These are phyloP conservation scores for Scleromitrula shiraiana DNA, from an alignment of 2,329 filamentous ascomycete species.

Conservation along the genomic window DNA sequence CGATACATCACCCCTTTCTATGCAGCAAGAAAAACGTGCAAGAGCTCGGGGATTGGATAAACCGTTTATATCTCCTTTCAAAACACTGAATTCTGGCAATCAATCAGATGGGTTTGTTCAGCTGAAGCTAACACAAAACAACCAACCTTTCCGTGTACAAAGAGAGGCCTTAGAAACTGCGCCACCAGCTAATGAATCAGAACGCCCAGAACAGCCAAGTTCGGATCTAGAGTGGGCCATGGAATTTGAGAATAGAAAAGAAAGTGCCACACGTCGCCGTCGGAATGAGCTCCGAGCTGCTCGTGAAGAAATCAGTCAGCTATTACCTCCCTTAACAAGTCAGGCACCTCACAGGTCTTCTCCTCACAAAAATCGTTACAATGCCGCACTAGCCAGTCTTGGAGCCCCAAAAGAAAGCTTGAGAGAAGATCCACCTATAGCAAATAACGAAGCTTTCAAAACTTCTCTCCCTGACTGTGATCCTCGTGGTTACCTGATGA, in stretches of 20 bases:
- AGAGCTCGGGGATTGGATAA: constrained; percentile 14
- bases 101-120: constrained; percentile 13
- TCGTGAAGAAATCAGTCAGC: constrained; percentile 4
- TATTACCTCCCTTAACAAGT: not conserved
- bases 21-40: not conserved
- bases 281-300: constrained; percentile 21
- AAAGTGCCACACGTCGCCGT: constrained; percentile 22
- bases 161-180: not conserved
- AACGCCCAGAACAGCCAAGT: constrained; percentile 8
- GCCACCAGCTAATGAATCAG: not conserved
- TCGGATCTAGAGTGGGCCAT: constrained; percentile 27
- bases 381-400: constrained; percentile 22
- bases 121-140: constrained; percentile 10
- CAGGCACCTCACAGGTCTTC: constrained; percentile 12
- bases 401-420: constrained; percentile 7
- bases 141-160: constrained; percentile 1
- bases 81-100: not conserved
- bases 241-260: constrained; percentile 29
- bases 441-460: constrained; percentile 11
- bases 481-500: constrained; percentile 28
- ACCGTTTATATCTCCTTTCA: constrained; percentile 21
- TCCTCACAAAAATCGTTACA: constrained; percentile 27
- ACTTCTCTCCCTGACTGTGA: constrained; percentile 25
- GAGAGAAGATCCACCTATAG: not conserved
- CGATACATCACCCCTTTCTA: not conserved